A percentile compares a stretch with the other conserved stretches of the same genome.
Conservation (phyloP, 1,139 yeast genomes). For the Kodamaea plutei region DNA sequence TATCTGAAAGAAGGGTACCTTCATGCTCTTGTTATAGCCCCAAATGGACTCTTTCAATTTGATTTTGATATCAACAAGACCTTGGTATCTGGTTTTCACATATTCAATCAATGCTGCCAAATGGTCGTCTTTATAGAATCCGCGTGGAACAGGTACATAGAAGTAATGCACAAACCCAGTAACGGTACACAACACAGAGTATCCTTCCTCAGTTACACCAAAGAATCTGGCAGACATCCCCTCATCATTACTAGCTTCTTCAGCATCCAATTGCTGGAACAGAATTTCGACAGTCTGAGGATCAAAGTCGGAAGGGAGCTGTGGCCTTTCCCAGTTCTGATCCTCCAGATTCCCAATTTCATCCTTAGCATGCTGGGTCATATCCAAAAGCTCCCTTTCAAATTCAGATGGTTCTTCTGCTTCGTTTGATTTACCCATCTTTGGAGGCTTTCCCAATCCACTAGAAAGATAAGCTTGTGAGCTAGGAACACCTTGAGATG, state of each 20-base stretch:
- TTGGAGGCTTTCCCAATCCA: too few relatives aligned
- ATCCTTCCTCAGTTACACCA: slow-evolving; percentile 86
- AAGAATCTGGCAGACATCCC: slow-evolving; percentile 74
- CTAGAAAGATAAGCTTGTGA: too few relatives aligned
- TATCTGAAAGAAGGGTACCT: slow-evolving; percentile 77
- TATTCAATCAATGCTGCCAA: slow-evolving; percentile 45
- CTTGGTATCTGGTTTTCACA: slow-evolving; percentile 49
- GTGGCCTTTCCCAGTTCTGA: slow-evolving; percentile 62
- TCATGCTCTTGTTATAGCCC: slow-evolving; percentile 83
- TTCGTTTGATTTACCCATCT: too few relatives aligned
- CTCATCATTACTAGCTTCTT: slow-evolving; percentile 59
- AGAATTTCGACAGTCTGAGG: slow-evolving; percentile 50
- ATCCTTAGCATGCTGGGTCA: slow-evolving; percentile 44
- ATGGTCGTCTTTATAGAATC: slow-evolving; percentile 57
- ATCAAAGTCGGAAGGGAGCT: slow-evolving; percentile 47
- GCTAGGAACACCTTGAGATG: too few relatives aligned
- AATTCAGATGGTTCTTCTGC: slow-evolving; percentile 46
- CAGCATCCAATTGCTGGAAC: slow-evolving; percentile 95
- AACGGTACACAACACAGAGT: slow-evolving; percentile 86
- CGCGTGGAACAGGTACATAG: slow-evolving; percentile 87
- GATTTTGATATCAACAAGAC: slow-evolving; percentile 62
- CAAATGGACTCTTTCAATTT: slow-evolving; percentile 78
- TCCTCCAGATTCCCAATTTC: slow-evolving; percentile 34
- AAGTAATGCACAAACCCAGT: slow-evolving; percentile 87
- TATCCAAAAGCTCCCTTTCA: slow-evolving; percentile 58